These are phyloP conservation scores for Aspergillus brasiliensis DNA, from an alignment of 2,329 filamentous ascomycete species.

Conservation along the genomic window DNA sequence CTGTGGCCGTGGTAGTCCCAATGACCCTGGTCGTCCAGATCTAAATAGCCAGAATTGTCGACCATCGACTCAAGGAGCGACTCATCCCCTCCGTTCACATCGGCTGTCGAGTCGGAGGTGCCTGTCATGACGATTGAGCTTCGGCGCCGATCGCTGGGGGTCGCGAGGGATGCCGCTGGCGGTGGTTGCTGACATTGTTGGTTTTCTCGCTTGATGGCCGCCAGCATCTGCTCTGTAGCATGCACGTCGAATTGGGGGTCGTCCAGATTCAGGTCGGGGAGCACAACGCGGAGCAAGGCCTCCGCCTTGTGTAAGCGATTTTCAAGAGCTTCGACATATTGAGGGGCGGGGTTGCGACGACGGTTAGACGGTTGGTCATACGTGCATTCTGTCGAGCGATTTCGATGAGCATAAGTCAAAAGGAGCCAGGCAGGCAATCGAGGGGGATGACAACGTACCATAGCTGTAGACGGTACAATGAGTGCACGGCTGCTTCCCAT, in stretches of 20 bases:
- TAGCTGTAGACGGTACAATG: conserved; percentile 99
- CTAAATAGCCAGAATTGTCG: conserved; percentile 84
- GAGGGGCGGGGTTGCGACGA: conserved; percentile 83
- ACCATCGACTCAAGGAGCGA: conserved; percentile 91
- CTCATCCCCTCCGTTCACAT: conserved; percentile 59
- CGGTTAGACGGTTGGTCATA: conserved; percentile 95
- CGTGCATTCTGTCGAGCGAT: conserved; percentile 70
- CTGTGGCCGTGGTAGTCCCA: conserved; percentile 96
- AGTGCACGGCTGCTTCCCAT: conserved; percentile 84
- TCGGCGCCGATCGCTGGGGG: conserved; percentile 23
- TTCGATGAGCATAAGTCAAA: neutral
- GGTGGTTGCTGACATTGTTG: conserved; percentile 19
- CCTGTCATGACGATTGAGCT: conserved; percentile 3
- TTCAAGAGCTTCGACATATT: conserved; percentile 90
- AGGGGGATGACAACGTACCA: conserved; percentile 59
- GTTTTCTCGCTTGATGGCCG: conserved; percentile 47
- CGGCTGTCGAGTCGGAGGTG: conserved; percentile 25
- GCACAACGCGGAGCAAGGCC: conserved; percentile 72
- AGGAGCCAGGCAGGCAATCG: neutral
- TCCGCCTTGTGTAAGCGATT: conserved; percentile 81
- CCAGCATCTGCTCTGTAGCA: conserved; percentile 66
- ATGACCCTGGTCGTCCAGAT: conserved; percentile 85
- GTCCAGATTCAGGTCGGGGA: conserved; percentile 81
- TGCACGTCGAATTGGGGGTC: conserved; percentile 80
- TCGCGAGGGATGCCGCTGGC: conserved; percentile 14